Percentiles rank a stretch among this genome's conserved stretches.
Evolutionary conservation across 768 basidiomycete species (phyloP).

Genomic region (Leucogyrophana mollusca): DNA sequence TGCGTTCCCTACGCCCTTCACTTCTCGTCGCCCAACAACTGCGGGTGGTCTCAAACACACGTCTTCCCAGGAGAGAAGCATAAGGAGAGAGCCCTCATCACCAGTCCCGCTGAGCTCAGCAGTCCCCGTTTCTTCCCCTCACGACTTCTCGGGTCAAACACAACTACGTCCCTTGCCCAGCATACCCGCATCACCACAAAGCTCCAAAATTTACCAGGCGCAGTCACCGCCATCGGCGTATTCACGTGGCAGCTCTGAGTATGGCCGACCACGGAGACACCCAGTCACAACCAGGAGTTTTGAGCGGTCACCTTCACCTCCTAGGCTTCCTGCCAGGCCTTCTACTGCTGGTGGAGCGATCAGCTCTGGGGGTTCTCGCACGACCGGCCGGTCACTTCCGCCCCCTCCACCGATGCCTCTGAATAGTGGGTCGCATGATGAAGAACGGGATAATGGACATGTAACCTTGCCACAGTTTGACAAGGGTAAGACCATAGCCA

Average conservation of each 20-base stretch:
- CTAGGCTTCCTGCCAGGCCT: conserved; percentile 30
- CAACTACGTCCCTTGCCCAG: conserved; percentile 17
- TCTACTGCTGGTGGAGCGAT: conserved; percentile 37
- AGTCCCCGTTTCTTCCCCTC: conserved; percentile 7
- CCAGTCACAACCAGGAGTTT: conserved; percentile 8
- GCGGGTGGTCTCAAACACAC: conserved; percentile 1
- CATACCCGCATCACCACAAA: conserved; percentile 31
- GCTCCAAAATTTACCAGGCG: conserved; percentile 6
- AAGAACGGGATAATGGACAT: neutral
- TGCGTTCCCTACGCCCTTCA: conserved; percentile 6
- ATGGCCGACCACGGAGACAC: conserved; percentile 11
- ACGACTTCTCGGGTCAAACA: conserved; percentile 6
- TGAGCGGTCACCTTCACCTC: neutral
- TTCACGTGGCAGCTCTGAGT: conserved; percentile 17
- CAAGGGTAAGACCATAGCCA: neutral
- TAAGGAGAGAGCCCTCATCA: conserved; percentile 25
- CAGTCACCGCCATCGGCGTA: conserved; percentile 17
- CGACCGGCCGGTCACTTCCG: conserved; percentile 9
- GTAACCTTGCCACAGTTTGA: conserved; percentile 5
- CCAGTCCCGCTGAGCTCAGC: conserved; percentile 11
- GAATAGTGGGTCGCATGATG: neutral
- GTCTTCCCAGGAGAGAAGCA: conserved; percentile 11
- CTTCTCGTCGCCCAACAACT: conserved; percentile 10
- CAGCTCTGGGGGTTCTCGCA: conserved; percentile 15
- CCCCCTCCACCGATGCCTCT: conserved; percentile 1